These are phyloP conservation scores for Sporisorium sorghi DNA, from an alignment of 1,284 basidiomycete genomes.

Conservation along the genomic window DNA sequence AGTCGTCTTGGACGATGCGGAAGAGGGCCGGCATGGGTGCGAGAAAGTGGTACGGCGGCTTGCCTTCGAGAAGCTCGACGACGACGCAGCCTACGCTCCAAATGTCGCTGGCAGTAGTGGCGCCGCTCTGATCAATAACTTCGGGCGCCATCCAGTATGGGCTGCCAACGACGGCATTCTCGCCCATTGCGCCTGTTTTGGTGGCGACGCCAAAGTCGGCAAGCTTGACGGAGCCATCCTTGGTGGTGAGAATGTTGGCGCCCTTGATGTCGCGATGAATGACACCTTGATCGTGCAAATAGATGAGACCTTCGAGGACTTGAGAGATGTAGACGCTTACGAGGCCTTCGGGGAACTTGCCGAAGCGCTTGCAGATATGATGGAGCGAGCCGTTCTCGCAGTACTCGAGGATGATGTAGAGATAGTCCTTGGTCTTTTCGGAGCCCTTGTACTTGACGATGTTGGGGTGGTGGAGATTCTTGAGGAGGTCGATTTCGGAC, in stretches of 20 bases:
- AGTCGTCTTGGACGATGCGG: conserved; percentile 96
- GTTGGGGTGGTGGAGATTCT: conserved; percentile 91
- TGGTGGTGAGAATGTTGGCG: conserved; percentile 74
- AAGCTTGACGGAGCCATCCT: conserved; percentile 73
- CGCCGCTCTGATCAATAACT: conserved; percentile 80
- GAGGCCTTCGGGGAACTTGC: conserved; percentile 95
- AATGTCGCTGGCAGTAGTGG: conserved; percentile 95
- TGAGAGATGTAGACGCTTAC: conserved; percentile 97
- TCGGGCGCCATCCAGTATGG: conserved; percentile 70
- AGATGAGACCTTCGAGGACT: conserved; percentile 71
- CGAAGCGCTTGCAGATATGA: conserved; percentile 94
- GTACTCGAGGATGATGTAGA: conserved; percentile 98
- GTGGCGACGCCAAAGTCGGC: conserved; percentile 57
- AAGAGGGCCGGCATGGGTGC: conserved; percentile 98
- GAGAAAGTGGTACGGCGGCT: conserved; percentile 92
- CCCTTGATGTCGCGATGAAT: conserved; percentile 65
- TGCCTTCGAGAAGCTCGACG: conserved; percentile 93
- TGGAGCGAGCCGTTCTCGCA: conserved; percentile 98
- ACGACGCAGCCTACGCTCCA: conserved; percentile 97
- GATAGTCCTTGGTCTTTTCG: conserved; percentile 89
- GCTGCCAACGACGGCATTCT: conserved; percentile 71
- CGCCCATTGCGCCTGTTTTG: conserved; percentile 50
- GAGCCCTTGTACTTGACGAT: conserved; percentile 99
- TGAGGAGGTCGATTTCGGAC: conserved; percentile 97
- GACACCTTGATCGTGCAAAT: conserved; percentile 67